phyloP scores from a whole-genome alignment of 306 rosid genomes.

The Lathyrus sativus region DNA sequence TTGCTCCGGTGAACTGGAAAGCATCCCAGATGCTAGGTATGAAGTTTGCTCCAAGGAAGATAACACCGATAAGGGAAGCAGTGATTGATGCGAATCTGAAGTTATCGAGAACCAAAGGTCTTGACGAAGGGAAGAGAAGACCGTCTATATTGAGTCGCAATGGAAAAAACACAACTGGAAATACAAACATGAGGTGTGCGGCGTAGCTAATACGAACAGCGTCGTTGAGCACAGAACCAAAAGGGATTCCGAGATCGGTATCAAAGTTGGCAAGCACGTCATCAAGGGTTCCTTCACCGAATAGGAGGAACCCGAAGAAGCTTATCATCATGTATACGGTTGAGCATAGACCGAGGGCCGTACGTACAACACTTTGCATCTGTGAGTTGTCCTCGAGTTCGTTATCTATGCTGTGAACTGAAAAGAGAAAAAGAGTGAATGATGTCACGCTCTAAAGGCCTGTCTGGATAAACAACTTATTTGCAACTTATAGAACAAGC shows the following conservation, averaged over 20 bases:
- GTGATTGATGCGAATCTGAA: constrained; percentile 71
- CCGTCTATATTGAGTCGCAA: constrained; percentile 84
- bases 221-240: constrained; percentile 70
- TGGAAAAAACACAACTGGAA: constrained; percentile 88
- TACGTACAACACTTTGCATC: constrained; percentile 71
- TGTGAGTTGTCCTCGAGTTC: constrained; percentile 86
- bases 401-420: constrained; percentile 92
- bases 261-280: constrained; percentile 94
- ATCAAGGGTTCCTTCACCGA: constrained; percentile 84
- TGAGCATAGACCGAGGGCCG: constrained; percentile 76
- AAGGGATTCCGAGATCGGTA: constrained; percentile 82
- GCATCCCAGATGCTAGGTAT: constrained; percentile 82
- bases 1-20: constrained; percentile 60
- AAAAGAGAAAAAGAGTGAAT: constrained; percentile 3
- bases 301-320: constrained; percentile 84
- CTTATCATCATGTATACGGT: constrained; percentile 79
- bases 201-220: constrained; percentile 92
- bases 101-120: constrained; percentile 72
- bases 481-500: too few relatives aligned
- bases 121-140: constrained; percentile 67
- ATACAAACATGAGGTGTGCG: constrained; percentile 89
- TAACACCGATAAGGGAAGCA: constrained; percentile 42
- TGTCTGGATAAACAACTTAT: too few relatives aligned
- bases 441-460: too few relatives aligned
- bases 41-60: constrained; percentile 67